Evolutionary conservation across 140 eudicot genomes (phyloP), one percentile per base, ranked within the genome.

Genomic region (Anethum foeniculum): DNA sequence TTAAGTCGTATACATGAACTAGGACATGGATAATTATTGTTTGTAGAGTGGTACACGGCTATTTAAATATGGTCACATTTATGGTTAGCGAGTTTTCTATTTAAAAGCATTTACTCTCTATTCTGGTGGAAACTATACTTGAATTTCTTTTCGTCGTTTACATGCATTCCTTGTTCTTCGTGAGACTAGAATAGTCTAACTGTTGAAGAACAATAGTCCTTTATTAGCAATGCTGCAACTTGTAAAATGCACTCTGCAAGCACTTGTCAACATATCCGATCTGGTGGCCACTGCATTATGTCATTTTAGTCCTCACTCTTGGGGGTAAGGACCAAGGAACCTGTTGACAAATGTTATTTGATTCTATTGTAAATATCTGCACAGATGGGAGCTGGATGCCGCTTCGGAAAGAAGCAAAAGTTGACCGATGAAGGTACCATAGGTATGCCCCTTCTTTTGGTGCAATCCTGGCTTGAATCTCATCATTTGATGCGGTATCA

Each of bases 341-440:
- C 71, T 54, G 46, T 76, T 68, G 71, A 51, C 81, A 39, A 86
- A 77, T 83, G 19, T 76, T 75, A 56, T 49, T 16, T 89, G 56
- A 73, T 81, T 48, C 74, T 76, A 12, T 78, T 84, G 76, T 85
- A 95, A 98, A 86, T 93, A 89, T 83, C 54, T 96, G 96, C 93
- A 88, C 79, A 91, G 90, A 81, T 96, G 99, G 99, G 99, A 96
- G 83, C 88, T 96, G 82, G 93, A 96, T 86, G 96, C 97, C 69
- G 98, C 99, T 87, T 79, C 93, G 86, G 99, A 34, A n/a, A n/a
- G n/a, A n/a, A n/a, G n/a, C n/a, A n/a, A n/a, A n/a, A n/a, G n/a
- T n/a, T n/a, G n/a, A n/a, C n/a, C n/a, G n/a, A n/a, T n/a, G n/a
- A n/a, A n/a, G n/a, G n/a, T n/a, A n/a, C n/a, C n/a, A n/a, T n/a